Base-by-base conservation (phyloP, 129 eudicot species). In the Oenanthe sinensis region DNA sequence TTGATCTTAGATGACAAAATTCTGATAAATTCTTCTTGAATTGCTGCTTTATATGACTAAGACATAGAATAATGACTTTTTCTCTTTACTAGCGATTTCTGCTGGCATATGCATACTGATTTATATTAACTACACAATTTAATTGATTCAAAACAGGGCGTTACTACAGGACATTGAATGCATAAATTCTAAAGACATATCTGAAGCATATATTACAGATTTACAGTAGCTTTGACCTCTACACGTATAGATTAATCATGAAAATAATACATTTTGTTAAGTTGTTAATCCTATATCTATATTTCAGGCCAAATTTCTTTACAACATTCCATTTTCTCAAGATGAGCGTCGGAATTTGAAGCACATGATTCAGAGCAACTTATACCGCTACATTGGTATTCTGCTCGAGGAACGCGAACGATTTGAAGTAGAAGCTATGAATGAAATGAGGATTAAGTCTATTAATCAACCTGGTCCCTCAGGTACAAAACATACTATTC, bases 331-430 rank as follows among this genome's bases (percentile, higher is more conserved):
- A 46, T 95, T 95, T 85, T 80, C 88, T 22, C 92, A 91, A 43
- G 97, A 96, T 30, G 99, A 96, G 77, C 86, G 85, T 19, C 83
- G 81, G 72, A 78, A 80, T 55, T 52, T 90, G 49, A 96, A 90
- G 77, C 62, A 55, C 40, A 72, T 90, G 89, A 92, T 96, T 72
- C 99, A 92, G 78, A 79, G 89, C 73, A 89, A 87, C 79, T 77
- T 96, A 78, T 96, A 96, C 70, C 40, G 85, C 37, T 96, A 96
- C 80, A 87, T 96, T 63, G 92, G 82, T 47, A 88, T 91, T 80
- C 80, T 96, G 60, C 97, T 96, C 26, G 97, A 90, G 74, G 97
- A 87, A 33, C 95, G 89, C 54, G 87, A 89, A 77, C 83, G 36
- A n/a, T 96, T 96, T 62, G 92, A 89, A 84, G 90, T 90, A 78